Base-by-base conservation (phyloP, 75 land plant species). In the Cupressus sempervirens region DNA sequence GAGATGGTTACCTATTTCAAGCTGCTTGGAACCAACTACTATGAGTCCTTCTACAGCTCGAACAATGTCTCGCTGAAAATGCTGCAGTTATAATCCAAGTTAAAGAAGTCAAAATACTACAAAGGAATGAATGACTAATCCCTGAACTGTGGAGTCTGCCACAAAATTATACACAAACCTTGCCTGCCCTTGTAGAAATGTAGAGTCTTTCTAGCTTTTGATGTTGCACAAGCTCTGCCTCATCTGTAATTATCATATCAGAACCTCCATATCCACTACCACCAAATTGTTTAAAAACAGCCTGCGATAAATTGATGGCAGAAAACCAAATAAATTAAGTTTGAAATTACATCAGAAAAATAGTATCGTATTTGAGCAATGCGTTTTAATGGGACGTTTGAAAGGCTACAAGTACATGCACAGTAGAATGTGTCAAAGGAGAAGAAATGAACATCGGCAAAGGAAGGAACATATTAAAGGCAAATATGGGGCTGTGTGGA, bases 261-360 rank as follows among this genome's bases (percentile, higher is more conserved):
- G 91, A 90, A 81, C 90, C 84, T 82, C 92, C 93, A 88, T 93
- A 92, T 74, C 90, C 92, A 46, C 88, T 89, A 84, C 89, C 96
- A 23, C 90, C 88, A 88, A 94, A 95, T 83, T 94, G 94, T 87
- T 97, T 97, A 62, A 95, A 83, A 52, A 97, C 99, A 76, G 97
- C 92, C 93, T 92, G 52, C 74, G 32, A 72, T 72, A 32, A 12
- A 72, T 72, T 72, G 12, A 32, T 62, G 35, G 74, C 74, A 32
- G 35, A 72, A 10, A 72, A 72, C 32, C 35, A 72, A 30, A 72
- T 7, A 32, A 32, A 62, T 23, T 20, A 62, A 5, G 7, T 62
- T 62, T 29, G 7, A 23, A 5, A 62, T 62, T 62, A 23, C 67
- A 62, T 7, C 67, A 62, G 67, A 72, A 32, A 72, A 72, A 72